Percentiles rank a stretch among this genome's conserved stretches.
Conservation (phyloP, 2,329 filamentous ascomycete genomes). For the Aspergillus sp. region DNA sequence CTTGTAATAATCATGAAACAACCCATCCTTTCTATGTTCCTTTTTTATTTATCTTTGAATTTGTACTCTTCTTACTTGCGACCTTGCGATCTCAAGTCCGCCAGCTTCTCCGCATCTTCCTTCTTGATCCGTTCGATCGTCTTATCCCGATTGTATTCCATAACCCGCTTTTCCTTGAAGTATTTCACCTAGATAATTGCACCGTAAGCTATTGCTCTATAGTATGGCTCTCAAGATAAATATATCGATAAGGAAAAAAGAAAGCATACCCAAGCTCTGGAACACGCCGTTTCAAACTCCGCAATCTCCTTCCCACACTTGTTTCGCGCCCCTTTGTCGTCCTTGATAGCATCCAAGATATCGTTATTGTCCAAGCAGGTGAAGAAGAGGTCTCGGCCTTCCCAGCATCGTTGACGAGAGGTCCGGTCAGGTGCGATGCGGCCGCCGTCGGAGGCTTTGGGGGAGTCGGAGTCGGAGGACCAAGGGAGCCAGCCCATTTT, state of each 20-base stretch:
- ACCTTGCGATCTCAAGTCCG: constrained; percentile 38
- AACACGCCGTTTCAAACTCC: constrained; percentile 80
- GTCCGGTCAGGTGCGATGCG: constrained; percentile 78
- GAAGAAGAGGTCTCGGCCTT: constrained; percentile 83
- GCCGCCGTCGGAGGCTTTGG: constrained; percentile 50
- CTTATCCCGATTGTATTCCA: constrained; percentile 80
- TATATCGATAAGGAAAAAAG: neutral
- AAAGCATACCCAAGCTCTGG: constrained; percentile 75
- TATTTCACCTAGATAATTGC: constrained; percentile 70
- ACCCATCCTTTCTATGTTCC: no score
- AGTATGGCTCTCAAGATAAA: neutral
- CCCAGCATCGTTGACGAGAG: constrained; percentile 82
- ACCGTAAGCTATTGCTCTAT: neutral
- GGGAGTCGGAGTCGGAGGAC: constrained; percentile 39
- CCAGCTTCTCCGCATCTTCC: constrained; percentile 65
- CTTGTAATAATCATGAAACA: no score
- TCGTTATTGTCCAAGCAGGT: constrained; percentile 74
- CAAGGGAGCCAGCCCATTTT: constrained; percentile 52
- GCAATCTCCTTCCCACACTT: constrained; percentile 57
- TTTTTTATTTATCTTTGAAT: neutral
- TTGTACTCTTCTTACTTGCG: constrained; percentile 18
- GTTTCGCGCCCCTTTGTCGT: constrained; percentile 52
- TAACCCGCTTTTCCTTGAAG: constrained; percentile 94
- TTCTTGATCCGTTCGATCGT: constrained; percentile 70
- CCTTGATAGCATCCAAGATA: constrained; percentile 70